Percentiles rank a stretch among this genome's conserved stretches.
Evolutionary conservation across 23 red algal species (phyloP).

Genomic region (Gracilaria gracilis): DNA sequence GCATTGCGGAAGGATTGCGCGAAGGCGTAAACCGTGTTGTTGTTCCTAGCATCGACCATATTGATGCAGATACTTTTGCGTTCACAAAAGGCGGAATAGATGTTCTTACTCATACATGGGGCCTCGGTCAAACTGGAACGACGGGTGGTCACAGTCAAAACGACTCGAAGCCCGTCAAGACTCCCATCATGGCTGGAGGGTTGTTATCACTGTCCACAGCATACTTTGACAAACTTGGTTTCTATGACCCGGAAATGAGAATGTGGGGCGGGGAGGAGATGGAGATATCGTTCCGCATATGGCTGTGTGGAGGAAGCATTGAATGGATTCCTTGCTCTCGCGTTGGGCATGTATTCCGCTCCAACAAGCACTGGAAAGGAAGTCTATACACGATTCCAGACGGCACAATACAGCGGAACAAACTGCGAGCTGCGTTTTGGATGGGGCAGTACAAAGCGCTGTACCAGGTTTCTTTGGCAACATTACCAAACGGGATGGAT

Average conservation of each 20-base stretch:
- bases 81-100: conserved; percentile 63
- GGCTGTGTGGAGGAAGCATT: conserved; percentile 67
- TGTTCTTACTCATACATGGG: conserved; percentile 68
- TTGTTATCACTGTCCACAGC: conserved; percentile 43
- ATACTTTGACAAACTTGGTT: conserved; percentile 64
- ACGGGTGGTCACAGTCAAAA: background rate
- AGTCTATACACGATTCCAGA: conserved; percentile 69
- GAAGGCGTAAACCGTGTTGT: conserved; percentile 67
- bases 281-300: conserved; percentile 72
- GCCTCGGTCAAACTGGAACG: conserved; percentile 58
- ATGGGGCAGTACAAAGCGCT: conserved; percentile 57
- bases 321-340: conserved; percentile 68
- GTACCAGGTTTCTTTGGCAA: conserved; percentile 15
- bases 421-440: conserved; percentile 55
- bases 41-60: conserved; percentile 60
- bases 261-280: conserved; percentile 77
- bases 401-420: conserved; percentile 46
- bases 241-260: conserved; percentile 70
- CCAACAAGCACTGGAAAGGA: conserved; percentile 63
- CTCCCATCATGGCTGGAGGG: conserved; percentile 73
- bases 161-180: conserved; percentile 12
- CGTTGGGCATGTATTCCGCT: conserved; percentile 76
- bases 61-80: conserved; percentile 68
- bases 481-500: conserved; percentile 16
- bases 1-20: conserved; percentile 54